Base-by-base conservation (phyloP, 441 rosid species). In the Corymbia calophylla region DNA sequence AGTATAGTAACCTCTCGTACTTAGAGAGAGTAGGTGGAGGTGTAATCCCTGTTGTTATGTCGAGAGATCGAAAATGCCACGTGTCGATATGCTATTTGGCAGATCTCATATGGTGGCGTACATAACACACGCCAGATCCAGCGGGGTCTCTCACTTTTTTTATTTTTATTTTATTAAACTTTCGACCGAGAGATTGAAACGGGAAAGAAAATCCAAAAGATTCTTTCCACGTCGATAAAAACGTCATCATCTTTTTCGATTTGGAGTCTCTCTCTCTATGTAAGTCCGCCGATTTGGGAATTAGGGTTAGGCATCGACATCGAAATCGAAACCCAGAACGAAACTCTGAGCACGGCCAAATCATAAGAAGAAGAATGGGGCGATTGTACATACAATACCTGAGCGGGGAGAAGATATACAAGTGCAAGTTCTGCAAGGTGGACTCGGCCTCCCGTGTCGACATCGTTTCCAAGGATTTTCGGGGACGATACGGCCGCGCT, bases 391-490 rank as follows among this genome's bases (percentile, higher is more conserved):
- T 93, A 85, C 91, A 92, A 62, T 62, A 88, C 44, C 89, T 93
- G 91, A 88, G 62, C 53, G 93, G 94, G 29, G 86, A 90, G 18
- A 92, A 88, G 89, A 91, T 94, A 87, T 93, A 91, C 94, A 93
- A 92, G 90, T 94, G 95, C 92, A 93, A 88, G 90, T 89, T 35
- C 84, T 94, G 95, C 92, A 92, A 64, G 87, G 94, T 93, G 80
- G 94, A 94, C 87, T 92, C 92, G 8, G 95, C 95, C 12, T 94
- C 95, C 55, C 88, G 87, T 87, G 92, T 85, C n/a, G 94, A 92
- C 91, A 91, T 93, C 92, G 70, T 90, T 31, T 94, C 94, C 86
- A 93, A 94, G 92, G 91, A 92, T 0, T 94, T 94, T 70, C 90
- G 84, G 23, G 94, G 95, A 55, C 92, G 93, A 31, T 92, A 11